Evolutionary conservation across 805 yeast genomes (phyloP), one percentile per base, ranked within the genome.

Genomic region (Starmerella sirachaensis): DNA sequence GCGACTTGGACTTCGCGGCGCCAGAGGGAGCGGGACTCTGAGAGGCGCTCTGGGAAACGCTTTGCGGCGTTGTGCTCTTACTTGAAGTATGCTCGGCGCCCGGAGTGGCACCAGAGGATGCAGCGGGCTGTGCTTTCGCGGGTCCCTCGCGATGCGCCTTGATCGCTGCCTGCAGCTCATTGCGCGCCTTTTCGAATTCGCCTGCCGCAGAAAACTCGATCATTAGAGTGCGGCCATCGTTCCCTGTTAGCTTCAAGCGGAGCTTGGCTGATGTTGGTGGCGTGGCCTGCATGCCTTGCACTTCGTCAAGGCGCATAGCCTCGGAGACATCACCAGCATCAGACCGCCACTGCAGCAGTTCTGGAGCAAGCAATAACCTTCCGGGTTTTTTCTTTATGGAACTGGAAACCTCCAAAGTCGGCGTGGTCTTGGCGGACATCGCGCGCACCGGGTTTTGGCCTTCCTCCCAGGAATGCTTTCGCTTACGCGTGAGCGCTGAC

Each of bases 131-230:
- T 18, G 30, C 39, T 78, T 84, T 10, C 80, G 58, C 0, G 78
- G 65, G 24, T 69, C 72, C 52, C 78, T 82, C 42, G 77, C 74
- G 43, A 68, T 27, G 34, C 21, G 34, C 31, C 35, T 51, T 50
- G 24, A 51, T 50, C 1, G 52, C 55, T 9, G 39, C 31, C 41
- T 51, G 55, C 14, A 51, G 46, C 24, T 38, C 48, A 21, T 40
- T 43, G 7, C 49, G 41, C 1, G 55, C 51, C 18, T 25, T 70
- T 45, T 79, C 83, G 83, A 85, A 79, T 6, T 80, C 78, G 14
- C 73, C 72, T 34, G 91, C 63, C 51, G 74, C 78, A 39, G 72
- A 74, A 58, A 84, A 82, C 1, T 78, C 65, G 44, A 85, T 73
- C 28, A 70, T 58, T 18, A 62, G 61, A 29, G 57, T 52, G 22